Conservation (phyloP, 148 eudicot genomes). For the Chenopodium quinoa region DNA sequence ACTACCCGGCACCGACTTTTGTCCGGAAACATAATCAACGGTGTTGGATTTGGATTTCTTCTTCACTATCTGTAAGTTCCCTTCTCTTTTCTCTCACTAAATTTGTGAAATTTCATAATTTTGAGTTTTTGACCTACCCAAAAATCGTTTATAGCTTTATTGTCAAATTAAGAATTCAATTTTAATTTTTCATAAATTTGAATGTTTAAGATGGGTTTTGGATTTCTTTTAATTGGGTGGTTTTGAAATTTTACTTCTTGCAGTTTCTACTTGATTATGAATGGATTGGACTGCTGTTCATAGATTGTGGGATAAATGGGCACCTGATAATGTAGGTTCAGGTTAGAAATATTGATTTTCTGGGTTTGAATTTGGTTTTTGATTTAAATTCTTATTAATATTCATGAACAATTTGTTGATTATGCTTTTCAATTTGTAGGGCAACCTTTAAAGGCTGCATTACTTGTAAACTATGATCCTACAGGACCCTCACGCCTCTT, state of each 20-base stretch:
- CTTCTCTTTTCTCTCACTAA: too few species aligned
- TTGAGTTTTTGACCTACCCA: not conserved
- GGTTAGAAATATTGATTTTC: constrained; percentile 44
- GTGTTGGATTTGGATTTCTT: not conserved
- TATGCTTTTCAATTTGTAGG: constrained; percentile 37
- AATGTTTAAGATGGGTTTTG: not conserved
- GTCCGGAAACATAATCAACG: not conserved
- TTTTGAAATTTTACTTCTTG: constrained; percentile 11
- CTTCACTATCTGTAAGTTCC: not conserved
- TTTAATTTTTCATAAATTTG: too few species aligned
- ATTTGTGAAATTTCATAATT: not conserved
- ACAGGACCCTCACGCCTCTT: constrained; percentile 89
- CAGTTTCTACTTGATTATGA: constrained; percentile 22
- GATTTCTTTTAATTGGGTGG: not conserved
- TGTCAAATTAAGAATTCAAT: not conserved
- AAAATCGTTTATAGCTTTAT: not conserved
- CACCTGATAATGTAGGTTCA: constrained; percentile 59
- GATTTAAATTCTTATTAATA: not conserved
- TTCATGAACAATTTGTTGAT: constrained; percentile 3
- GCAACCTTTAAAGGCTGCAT: constrained; percentile 68
- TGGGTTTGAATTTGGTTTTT: constrained; percentile 10
- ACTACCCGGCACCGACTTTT: not conserved
- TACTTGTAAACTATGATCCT: constrained; percentile 85
- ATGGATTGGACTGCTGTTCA: constrained; percentile 83
- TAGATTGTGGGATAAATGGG: constrained; percentile 90